Conservation (phyloP, 441 rosid genomes). For the Pelargonium myrrhifolium region DNA sequence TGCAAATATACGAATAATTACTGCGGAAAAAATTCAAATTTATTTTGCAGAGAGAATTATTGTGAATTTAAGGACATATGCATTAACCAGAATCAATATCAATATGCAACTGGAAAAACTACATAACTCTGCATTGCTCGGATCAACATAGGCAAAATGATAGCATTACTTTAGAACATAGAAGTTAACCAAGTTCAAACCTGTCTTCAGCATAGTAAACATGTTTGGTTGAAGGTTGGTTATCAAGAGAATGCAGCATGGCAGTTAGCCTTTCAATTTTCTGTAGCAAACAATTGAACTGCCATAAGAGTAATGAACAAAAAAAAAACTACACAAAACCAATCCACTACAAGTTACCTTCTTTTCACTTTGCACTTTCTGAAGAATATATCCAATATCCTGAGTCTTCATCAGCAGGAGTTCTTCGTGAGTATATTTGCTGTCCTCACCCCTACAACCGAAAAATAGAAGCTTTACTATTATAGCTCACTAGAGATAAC, state of each 20-base stretch:
- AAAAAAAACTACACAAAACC: background rate
- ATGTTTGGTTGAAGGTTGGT: constrained; percentile 41
- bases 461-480: background rate
- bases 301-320: background rate
- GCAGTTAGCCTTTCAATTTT: constrained; percentile 75
- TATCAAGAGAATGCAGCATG: constrained; percentile 57
- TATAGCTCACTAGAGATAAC: background rate
- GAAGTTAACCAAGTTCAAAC: constrained; percentile 26
- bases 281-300: constrained; percentile 31
- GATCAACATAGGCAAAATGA: background rate
- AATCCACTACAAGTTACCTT: constrained; percentile 30
- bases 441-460: constrained; percentile 46
- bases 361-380: constrained; percentile 74
- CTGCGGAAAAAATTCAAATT: too few relatives aligned
- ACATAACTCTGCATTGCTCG: background rate
- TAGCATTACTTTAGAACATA: background rate
- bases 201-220: constrained; percentile 76
- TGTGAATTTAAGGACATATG: too few relatives aligned
- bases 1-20: too few relatives aligned
- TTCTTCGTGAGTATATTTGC: constrained; percentile 67
- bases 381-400: constrained; percentile 74
- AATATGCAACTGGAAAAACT: too few relatives aligned
- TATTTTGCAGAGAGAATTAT: too few relatives aligned
- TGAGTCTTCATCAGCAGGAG: constrained; percentile 86
- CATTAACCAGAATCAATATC: too few relatives aligned